These are phyloP conservation scores for Pelargonium citronellum DNA, from an alignment of 441 rosid species.

Conservation along the genomic window DNA sequence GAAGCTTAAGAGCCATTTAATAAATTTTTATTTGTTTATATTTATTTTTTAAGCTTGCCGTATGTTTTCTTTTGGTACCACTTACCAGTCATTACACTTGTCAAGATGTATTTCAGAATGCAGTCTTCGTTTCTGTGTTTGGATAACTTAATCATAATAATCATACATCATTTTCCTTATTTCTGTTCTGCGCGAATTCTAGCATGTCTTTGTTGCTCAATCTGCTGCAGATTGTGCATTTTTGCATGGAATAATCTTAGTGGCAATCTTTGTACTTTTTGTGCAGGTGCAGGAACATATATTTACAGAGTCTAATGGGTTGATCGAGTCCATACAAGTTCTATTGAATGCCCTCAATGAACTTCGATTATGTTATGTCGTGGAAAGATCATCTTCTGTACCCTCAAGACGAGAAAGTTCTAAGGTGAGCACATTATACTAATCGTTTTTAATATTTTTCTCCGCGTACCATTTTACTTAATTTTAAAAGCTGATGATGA, in stretches of 20 bases:
- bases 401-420: constrained; percentile 52
- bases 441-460: constrained; percentile 20
- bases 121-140: too few species aligned
- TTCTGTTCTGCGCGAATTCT: background rate
- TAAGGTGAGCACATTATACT: constrained; percentile 38
- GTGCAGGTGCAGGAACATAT: constrained; percentile 74
- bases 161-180: background rate
- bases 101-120: too few species aligned
- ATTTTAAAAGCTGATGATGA: constrained; percentile 2
- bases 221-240: constrained; percentile 4
- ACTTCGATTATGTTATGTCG: constrained; percentile 68
- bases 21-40: too few species aligned
- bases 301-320: constrained; percentile 61
- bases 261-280: constrained; percentile 15
- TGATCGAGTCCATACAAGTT: constrained; percentile 82
- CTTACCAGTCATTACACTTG: too few species aligned
- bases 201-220: background rate
- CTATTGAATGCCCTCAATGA: constrained; percentile 79
- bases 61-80: background rate
- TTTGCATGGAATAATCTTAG: constrained; percentile 5
- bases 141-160: too few species aligned
- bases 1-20: background rate
- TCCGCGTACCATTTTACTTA: constrained; percentile 3
- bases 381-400: constrained; percentile 46
- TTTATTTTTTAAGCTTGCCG: background rate